These are phyloP conservation scores for Pseudoperonospora humuli DNA, from an alignment of 352 stramenopile species.

Conservation along the genomic window DNA sequence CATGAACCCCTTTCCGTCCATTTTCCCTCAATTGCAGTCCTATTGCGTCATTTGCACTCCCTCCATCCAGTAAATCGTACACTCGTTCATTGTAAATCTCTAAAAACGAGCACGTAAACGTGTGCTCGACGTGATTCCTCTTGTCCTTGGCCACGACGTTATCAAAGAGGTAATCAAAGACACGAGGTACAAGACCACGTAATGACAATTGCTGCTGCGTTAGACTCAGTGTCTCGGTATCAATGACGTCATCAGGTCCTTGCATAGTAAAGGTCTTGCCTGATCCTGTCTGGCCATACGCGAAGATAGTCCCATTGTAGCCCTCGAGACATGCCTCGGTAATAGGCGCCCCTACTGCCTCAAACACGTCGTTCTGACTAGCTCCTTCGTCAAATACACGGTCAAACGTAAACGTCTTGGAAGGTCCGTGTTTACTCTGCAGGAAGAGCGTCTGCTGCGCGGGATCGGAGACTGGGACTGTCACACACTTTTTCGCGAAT, in stretches of 20 bases:
- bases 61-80: conserved; percentile 84
- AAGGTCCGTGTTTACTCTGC: conserved; percentile 34
- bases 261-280: conserved; percentile 87
- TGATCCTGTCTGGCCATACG: conserved; percentile 77
- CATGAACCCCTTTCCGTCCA: conserved; percentile 62
- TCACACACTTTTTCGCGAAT: conserved; percentile 57
- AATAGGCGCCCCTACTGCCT: conserved; percentile 78
- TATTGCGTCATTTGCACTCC: conserved; percentile 39
- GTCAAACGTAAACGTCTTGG: conserved; percentile 88
- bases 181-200: conserved; percentile 64
- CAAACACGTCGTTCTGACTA: conserved; percentile 89
- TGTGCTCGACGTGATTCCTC: conserved; percentile 41
- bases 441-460: conserved; percentile 56
- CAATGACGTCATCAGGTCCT: conserved; percentile 61
- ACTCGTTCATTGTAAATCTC: conserved; percentile 95
- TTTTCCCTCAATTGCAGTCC: conserved; percentile 68
- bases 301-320: conserved; percentile 86
- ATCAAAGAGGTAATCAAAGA: conserved; percentile 81
- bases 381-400: conserved; percentile 85
- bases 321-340: conserved; percentile 67
- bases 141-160: conserved; percentile 21
- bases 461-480: conserved; percentile 33
- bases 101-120: conserved; percentile 83
- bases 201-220: conserved; percentile 30
- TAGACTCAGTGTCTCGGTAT: conserved; percentile 23